A percentile compares a stretch with the other conserved stretches of the same genome.
Evolutionary conservation across 805 yeast species (phyloP).

Genomic region (Pichia scutulata): DNA sequence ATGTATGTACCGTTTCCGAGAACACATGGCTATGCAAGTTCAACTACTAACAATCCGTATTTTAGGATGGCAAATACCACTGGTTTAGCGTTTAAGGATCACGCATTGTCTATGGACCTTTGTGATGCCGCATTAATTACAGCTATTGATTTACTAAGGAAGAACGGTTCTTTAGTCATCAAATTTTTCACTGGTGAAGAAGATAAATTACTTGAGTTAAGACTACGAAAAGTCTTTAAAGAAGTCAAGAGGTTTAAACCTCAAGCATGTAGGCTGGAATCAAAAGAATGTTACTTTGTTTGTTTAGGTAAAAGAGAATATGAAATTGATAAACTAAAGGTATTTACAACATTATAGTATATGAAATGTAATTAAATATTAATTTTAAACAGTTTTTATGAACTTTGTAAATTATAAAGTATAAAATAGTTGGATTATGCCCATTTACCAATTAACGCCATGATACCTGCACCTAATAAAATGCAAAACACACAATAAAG

Average conservation of each 20-base stretch:
- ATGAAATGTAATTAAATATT: background rate
- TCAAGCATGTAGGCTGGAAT: conserved; percentile 66
- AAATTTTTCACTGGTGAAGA: conserved; percentile 82
- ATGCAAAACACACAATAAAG: conserved; percentile 39
- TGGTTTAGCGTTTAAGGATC: conserved; percentile 77
- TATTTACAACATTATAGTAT: conserved; percentile 27
- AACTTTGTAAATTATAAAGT: background rate
- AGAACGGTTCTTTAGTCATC: conserved; percentile 70
- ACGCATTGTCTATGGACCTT: conserved; percentile 76
- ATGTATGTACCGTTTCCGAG: conserved; percentile 69
- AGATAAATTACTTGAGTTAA: conserved; percentile 53
- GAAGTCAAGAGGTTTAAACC: conserved; percentile 73
- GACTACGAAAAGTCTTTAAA: conserved; percentile 51
- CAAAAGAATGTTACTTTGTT: conserved; percentile 77
- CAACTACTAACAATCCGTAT: conserved; percentile 71
- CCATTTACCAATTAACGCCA: conserved; percentile 72
- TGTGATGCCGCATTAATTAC: conserved; percentile 86
- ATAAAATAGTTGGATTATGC: conserved; percentile 29
- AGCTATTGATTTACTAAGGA: conserved; percentile 60
- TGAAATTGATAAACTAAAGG: conserved; percentile 34
- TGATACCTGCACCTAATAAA: conserved; percentile 55
- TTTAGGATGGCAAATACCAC: conserved; percentile 91
- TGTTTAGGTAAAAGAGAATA: conserved; percentile 44
- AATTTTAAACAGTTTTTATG: background rate
- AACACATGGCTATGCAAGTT: conserved; percentile 41